Evolutionary conservation across 2,329 filamentous ascomycete species (phyloP).

Genomic region (Colletotrichum navitas): DNA sequence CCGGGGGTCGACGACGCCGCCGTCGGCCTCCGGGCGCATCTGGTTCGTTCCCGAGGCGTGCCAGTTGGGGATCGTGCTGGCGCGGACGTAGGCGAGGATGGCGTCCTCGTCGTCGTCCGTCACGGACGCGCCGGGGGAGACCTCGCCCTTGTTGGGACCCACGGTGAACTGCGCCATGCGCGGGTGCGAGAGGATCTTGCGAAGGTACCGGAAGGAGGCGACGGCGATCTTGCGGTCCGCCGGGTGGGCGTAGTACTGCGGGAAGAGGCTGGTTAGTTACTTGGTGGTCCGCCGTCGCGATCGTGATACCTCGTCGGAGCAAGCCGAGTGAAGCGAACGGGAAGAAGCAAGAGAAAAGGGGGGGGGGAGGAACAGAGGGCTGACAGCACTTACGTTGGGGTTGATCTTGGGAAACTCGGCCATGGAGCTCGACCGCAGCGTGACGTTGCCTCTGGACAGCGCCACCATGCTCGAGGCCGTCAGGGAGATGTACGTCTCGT

Average conservation of each 20-base stretch:
- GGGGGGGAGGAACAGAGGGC: too few species aligned
- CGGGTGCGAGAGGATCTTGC: constrained; percentile 47
- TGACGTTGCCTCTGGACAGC: constrained; percentile 45
- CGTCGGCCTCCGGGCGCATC: constrained; percentile 57
- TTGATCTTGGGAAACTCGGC: constrained; percentile 44
- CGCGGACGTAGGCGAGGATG: constrained; percentile 47
- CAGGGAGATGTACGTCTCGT: constrained; percentile 47
- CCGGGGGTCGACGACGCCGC: constrained; percentile 46
- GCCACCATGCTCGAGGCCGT: constrained; percentile 46
- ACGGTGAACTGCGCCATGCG: constrained; percentile 45
- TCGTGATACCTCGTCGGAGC: constrained; percentile 30
- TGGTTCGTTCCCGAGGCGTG: constrained; percentile 64
- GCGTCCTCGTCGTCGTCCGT: constrained; percentile 46
- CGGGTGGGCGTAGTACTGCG: constrained; percentile 46
- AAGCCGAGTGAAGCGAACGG: neutral
- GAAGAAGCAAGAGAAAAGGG: neutral
- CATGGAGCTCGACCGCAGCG: constrained; percentile 44
- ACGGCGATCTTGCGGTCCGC: constrained; percentile 50
- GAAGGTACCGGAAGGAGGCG: constrained; percentile 50
- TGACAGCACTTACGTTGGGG: constrained; percentile 43
- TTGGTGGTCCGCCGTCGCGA: constrained; percentile 31
- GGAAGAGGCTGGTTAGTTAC: constrained; percentile 41
- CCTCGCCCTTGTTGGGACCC: constrained; percentile 46
- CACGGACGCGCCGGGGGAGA: constrained; percentile 44
- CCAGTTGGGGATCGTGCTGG: constrained; percentile 48